A percentile compares a stretch with the other conserved stretches of the same genome.
Evolutionary conservation across 306 rosid species (phyloP).

Genomic region (Vigna trinervia): DNA sequence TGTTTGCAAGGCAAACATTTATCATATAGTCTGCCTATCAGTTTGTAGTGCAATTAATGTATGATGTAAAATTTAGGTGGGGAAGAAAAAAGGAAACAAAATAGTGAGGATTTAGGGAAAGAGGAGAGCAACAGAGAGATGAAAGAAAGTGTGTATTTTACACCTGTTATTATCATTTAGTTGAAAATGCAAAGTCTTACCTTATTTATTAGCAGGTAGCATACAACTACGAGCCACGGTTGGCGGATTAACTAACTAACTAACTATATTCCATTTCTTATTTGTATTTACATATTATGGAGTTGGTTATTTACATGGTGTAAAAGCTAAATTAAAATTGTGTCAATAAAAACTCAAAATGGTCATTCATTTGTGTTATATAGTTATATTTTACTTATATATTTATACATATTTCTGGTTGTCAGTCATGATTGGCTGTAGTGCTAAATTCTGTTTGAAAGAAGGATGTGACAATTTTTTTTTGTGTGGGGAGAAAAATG

Average conservation of each 20-base stretch:
- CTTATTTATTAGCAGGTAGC: too few species aligned
- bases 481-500: not conserved
- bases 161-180: too few species aligned
- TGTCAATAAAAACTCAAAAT: constrained; percentile 8
- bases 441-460: constrained; percentile 12
- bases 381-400: not conserved
- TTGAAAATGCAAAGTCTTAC: too few species aligned
- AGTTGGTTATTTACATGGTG: constrained; percentile 2
- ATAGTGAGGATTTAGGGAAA: too few species aligned
- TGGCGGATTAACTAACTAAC: too few species aligned
- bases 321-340: constrained; percentile 17
- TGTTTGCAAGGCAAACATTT: not conserved
- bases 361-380: constrained; percentile 17
- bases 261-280: too few species aligned
- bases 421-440: constrained; percentile 22
- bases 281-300: too few species aligned
- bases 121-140: too few species aligned
- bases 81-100: too few species aligned
- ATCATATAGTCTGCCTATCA: constrained; percentile 18
- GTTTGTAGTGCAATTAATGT: not conserved
- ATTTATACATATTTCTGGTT: constrained; percentile 5
- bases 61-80: too few species aligned
- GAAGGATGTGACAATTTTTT: not conserved
- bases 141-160: too few species aligned
- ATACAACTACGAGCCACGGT: too few species aligned